phyloP scores from a whole-genome alignment of 139 green algal species.

The Chlorella sp. region DNA sequence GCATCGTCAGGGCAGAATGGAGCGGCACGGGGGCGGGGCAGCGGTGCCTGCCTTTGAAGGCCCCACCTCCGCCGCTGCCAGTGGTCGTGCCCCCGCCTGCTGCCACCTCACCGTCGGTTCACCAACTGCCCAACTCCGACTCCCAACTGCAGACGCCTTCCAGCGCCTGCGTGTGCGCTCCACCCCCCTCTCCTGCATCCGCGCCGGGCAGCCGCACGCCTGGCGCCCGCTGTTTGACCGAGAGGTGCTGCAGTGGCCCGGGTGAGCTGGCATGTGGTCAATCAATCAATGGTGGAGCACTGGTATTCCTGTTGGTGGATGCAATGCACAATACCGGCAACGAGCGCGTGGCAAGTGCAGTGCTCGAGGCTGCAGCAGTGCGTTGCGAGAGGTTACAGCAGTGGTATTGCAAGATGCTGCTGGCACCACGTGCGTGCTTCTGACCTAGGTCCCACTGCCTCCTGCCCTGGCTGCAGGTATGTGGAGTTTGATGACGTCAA shows the following conservation, averaged over 20 bases:
- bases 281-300: no score
- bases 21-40: neutral
- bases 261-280: neutral
- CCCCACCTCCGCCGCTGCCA: neutral
- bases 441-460: neutral
- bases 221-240: conserved; percentile 56
- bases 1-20: neutral
- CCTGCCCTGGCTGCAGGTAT: conserved; percentile 2
- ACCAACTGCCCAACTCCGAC: neutral
- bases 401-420: no score
- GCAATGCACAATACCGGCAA: neutral
- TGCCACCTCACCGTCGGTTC: neutral
- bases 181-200: neutral
- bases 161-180: conserved; percentile 3
- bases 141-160: neutral
- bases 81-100: neutral
- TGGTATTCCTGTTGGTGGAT: neutral
- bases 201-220: neutral
- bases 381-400: no score
- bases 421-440: no score
- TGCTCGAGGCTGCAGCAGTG: neutral
- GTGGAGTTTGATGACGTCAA: conserved; percentile 75
- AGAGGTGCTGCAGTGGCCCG: conserved; percentile 60
- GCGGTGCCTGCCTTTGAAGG: neutral
- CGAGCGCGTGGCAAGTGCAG: neutral